Conservation (phyloP, 2,329 filamentous ascomycete genomes). For the Pleomassaria siparia region DNA sequence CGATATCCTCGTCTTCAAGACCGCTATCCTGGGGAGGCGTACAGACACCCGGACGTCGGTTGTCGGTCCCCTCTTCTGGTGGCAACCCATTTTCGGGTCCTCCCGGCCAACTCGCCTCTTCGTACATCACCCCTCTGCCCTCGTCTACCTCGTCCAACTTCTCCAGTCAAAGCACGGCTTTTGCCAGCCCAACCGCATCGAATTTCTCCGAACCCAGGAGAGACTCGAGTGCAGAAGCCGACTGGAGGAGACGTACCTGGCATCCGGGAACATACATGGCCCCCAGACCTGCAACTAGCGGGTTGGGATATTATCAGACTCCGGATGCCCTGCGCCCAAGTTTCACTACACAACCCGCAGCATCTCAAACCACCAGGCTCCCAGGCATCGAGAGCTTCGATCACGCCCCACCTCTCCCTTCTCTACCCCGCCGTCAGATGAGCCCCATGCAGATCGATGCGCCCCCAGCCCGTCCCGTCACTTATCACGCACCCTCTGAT, state of each 20-base stretch:
- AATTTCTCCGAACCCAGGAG: slow-evolving; percentile 64
- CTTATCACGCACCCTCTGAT: slow-evolving; percentile 39
- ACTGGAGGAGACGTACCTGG: slow-evolving; percentile 85
- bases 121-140: slow-evolving; percentile 58
- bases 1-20: slow-evolving; percentile 67
- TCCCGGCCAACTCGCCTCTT: slow-evolving; percentile 60
- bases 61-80: slow-evolving; percentile 78
- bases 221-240: slow-evolving; percentile 72
- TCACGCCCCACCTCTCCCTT: slow-evolving; percentile 65
- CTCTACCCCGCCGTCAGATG: slow-evolving; percentile 63
- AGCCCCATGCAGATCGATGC: slow-evolving; percentile 79
- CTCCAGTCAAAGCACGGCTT: slow-evolving; percentile 62
- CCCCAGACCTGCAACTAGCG: slow-evolving; percentile 67
- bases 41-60: slow-evolving; percentile 68
- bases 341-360: slow-evolving; percentile 56
- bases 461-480: slow-evolving; percentile 42
- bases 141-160: slow-evolving; percentile 56
- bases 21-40: slow-evolving; percentile 72
- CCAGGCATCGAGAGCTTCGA: slow-evolving; percentile 94
- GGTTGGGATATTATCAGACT: slow-evolving; percentile 73
- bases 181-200: slow-evolving; percentile 68
- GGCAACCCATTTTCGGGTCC: slow-evolving; percentile 72
- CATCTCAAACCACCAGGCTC: slow-evolving; percentile 66
- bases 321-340: slow-evolving; percentile 63
- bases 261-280: slow-evolving; percentile 72